Base-by-base conservation (phyloP, 1,139 yeast genomes). In the Candida smagusa region DNA sequence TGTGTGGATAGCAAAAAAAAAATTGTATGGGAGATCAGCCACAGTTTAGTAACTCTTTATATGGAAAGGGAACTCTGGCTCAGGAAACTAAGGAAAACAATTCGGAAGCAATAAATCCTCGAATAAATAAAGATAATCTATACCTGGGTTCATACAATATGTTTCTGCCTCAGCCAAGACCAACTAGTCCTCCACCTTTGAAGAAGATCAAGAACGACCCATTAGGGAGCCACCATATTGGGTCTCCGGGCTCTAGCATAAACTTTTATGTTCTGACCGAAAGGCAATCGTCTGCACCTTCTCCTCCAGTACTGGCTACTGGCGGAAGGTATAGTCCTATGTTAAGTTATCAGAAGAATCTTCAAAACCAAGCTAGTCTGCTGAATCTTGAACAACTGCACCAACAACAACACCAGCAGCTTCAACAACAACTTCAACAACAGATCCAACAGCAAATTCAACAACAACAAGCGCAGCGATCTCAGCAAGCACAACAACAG, bases 121-220 rank as follows among this genome's bases (percentile, higher is more conserved):
- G 11, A 9, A 23, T n/a, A 23, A 23, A 9, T 23, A 9, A 23
- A 9, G 26, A 23, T 6, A 23, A 16, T 16, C 19, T 4, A 4
- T 23, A 23, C 12, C 13, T 8, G 12, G 5, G 16, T n/a, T 12
- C 12, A 27, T 25, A 26, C 38, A 29, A 30, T 22, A 48, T 48
- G 52, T 48, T 44, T 38, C 43, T 47, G 28, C 52, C 51, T 4
- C 52, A 43, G 32, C 50, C 43, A 7, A 24, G 49, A 19, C 48
- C 52, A 7, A 11, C 44, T 24, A 47, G 46, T 11, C 51, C 52
- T 16, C 46, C 45, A 7, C 46, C 45, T 13, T 27, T 22, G 22
- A 47, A 47, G 36, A 40, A 40, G 35, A 25, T 29, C 21, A 40
- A 37, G 32, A 40, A 33, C 30, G 41, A 40, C 12, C 32, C 9